phyloP scores from a whole-genome alignment of 1,284 basidiomycete species.

The Marasmius sp. region DNA sequence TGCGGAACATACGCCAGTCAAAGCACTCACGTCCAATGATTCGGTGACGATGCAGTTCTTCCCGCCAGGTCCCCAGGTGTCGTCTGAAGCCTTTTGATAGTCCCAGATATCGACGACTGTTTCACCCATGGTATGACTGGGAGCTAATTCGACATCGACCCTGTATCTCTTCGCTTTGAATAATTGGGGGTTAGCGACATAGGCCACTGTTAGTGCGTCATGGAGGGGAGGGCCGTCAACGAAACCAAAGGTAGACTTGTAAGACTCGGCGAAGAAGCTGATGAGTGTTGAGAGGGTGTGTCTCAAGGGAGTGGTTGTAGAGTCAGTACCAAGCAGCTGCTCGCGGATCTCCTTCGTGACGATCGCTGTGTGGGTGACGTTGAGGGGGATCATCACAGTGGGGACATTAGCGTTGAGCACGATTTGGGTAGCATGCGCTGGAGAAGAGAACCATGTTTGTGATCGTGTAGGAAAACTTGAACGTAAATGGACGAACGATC shows the following conservation, averaged over 20 bases:
- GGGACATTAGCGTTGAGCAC: slow-evolving; percentile 61
- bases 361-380: slow-evolving; percentile 82
- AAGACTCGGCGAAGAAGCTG: slow-evolving; percentile 68
- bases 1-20: background rate
- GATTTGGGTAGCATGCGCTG: slow-evolving; percentile 80
- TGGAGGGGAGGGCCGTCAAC: slow-evolving; percentile 78
- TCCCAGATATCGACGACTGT: slow-evolving; percentile 77
- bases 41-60: slow-evolving; percentile 75
- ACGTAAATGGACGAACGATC: slow-evolving; percentile 57
- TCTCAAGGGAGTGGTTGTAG: slow-evolving; percentile 57
- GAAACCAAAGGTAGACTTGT: slow-evolving; percentile 73
- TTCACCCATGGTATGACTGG: slow-evolving; percentile 64
- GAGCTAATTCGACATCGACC: slow-evolving; percentile 75
- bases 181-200: slow-evolving; percentile 61
- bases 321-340: slow-evolving; percentile 45
- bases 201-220: slow-evolving; percentile 78
- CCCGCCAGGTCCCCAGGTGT: slow-evolving; percentile 64
- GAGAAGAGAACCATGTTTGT: background rate
- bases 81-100: slow-evolving; percentile 50
- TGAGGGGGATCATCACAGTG: slow-evolving; percentile 77
- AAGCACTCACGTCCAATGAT: slow-evolving; percentile 55
- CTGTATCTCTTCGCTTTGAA: slow-evolving; percentile 62
- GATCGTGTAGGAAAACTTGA: background rate
- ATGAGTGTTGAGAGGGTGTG: slow-evolving; percentile 74
- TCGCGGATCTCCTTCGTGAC: slow-evolving; percentile 55